Evolutionary conservation across 2,329 filamentous ascomycete species (phyloP), one percentile per base, ranked within the genome.

Genomic region (Geosmithia morbida): DNA sequence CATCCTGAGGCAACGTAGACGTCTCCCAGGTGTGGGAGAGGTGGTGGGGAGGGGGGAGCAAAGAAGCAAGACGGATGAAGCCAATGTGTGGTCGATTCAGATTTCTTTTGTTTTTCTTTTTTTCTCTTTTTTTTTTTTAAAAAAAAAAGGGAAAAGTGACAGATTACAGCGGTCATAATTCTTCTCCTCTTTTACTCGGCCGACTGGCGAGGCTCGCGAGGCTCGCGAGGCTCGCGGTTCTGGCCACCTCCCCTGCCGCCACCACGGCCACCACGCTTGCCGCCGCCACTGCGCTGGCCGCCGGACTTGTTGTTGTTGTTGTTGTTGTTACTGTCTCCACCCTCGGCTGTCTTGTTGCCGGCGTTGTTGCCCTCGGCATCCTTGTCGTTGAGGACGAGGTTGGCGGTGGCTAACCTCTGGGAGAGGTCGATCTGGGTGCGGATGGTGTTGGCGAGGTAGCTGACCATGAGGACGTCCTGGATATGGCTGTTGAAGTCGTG

Each of bases 401-500:
- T 75, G 53, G 84, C 80, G n/a, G 81, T 92, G 47, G 90, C 90
- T 60, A 98, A 74, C 53, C 90, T 81, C 76, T 97, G 94, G 54
- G 89, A 94, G 50, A 98, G 81, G 61, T 97, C 92, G 71, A 98
- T 96, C 73, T 98, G 92, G 56, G 90, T 97, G 66, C 90, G 87
- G 69, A 97, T 95, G 55, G 88, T 96, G 76, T 97, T 98, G 65
- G 92, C 88, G 54, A 98, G 78, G 73, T 98, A 98, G 56, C 88
- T 94, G 58, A 98, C 89, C 66, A 97, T 89, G 55, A 98, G 81
- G 51, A 98, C 89, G 66, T 98, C 92, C 72, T 98, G 92, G 67
- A 98, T 88, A 72, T 98, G 92, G 74, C 94, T 95, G 80, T 98
- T 98, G 79, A 98, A 98, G 73, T 97, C 89, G 63, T 84, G 78